Evolutionary conservation across 345 rosid species (phyloP).

Genomic region (Eucalyptus regnans): DNA sequence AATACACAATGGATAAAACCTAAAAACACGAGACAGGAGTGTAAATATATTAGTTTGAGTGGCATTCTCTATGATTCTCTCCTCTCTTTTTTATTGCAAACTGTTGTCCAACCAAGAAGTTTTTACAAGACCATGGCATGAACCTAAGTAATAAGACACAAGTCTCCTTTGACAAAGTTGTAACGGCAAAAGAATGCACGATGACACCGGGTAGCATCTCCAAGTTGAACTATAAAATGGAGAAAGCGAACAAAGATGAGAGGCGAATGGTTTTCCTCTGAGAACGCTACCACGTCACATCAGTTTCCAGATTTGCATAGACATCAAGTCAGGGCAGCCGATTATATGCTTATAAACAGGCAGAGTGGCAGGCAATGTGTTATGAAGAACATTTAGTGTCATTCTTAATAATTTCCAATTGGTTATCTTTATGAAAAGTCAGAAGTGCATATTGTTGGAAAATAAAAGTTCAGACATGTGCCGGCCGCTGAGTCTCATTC

Average conservation of each 20-base stretch:
- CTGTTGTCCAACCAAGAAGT: neutral
- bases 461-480: neutral
- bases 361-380: neutral
- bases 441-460: neutral
- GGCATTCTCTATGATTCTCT: neutral
- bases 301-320: neutral
- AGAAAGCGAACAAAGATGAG: neutral
- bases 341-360: neutral
- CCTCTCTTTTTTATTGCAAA: neutral
- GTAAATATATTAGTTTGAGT: neutral
- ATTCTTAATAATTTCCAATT: neutral
- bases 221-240: neutral
- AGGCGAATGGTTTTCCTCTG: neutral
- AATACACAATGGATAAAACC: neutral
- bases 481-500: neutral
- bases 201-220: neutral
- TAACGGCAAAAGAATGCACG: neutral
- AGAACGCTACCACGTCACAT: neutral
- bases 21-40: neutral
- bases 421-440: neutral
- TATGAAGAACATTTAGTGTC: neutral
- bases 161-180: neutral
- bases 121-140: neutral
- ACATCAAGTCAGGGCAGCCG: neutral
- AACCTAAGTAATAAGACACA: neutral